phyloP scores from a whole-genome alignment of 23 red algal genomes.

The Gracilaria vermiculophylla region DNA sequence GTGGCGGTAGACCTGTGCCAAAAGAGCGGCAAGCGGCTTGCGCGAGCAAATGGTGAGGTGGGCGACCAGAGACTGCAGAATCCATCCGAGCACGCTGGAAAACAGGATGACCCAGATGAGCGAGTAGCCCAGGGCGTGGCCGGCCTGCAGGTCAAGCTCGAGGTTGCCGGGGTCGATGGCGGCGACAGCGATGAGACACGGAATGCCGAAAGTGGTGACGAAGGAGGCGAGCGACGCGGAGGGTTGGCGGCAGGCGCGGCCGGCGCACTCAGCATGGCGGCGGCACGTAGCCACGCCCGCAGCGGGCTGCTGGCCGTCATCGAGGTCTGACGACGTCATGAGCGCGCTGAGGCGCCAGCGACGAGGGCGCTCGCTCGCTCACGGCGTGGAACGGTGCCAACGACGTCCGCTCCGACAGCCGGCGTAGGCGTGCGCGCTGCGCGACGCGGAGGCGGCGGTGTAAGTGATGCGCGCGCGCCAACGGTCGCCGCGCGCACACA shows the following conservation, averaged over 20 bases:
- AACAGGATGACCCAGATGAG: slow-evolving; percentile 87
- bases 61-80: slow-evolving; percentile 73
- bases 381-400: too few species aligned
- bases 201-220: slow-evolving; percentile 39
- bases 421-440: too few species aligned
- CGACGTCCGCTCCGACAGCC: too few species aligned
- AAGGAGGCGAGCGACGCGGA: not conserved
- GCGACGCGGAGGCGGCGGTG: too few species aligned
- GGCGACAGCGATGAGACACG: slow-evolving; percentile 65
- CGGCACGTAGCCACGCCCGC: too few species aligned
- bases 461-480: too few species aligned
- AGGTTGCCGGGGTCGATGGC: slow-evolving; percentile 82
- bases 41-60: slow-evolving; percentile 76
- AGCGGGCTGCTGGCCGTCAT: too few species aligned
- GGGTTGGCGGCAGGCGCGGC: not conserved
- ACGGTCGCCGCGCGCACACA: too few species aligned
- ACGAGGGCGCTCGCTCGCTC: too few species aligned
- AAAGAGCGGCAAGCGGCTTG: slow-evolving; percentile 75
- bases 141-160: slow-evolving; percentile 78
- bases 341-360: too few species aligned
- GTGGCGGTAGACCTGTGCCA: slow-evolving; percentile 48
- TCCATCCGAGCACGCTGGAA: slow-evolving; percentile 69
- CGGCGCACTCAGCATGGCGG: too few species aligned
- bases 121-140: slow-evolving; percentile 65
- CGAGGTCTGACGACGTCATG: too few species aligned